Evolutionary conservation across 1,284 basidiomycete species (phyloP), one percentile per base, ranked within the genome.

Genomic region (Cutaneotrichosporon dermatis): DNA sequence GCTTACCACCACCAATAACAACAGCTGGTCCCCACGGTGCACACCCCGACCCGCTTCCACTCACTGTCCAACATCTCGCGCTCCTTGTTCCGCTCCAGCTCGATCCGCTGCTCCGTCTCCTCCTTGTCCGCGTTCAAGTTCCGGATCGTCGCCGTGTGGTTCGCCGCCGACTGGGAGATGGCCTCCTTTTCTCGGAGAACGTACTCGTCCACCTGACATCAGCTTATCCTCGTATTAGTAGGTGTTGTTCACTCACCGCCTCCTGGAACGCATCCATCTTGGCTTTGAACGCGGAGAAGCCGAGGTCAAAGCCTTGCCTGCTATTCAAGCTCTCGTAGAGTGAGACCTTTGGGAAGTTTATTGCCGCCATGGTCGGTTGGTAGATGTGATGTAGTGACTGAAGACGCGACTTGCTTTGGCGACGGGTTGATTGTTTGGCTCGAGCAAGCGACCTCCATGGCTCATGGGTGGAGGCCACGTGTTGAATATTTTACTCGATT

Each of bases 11-110:
- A 6, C 5, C 40, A 3, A 3, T 25, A 4, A 49, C 40, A 40
- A 40, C 39, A 12, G 39, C 39, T 40, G 39, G 39, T 40, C 39
- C 2, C 39, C 39, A 40, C 39, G 39, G 2, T 25, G 25, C 25
- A 25, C 25, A 25, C 25, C 25, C 25, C 25, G 25, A 25, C 25
- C 25, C 25, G 25, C 25, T 25, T 25, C n/a, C 16, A 68, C 72
- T 51, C 53, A 76, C 76, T 67, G 13, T 69, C 65, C 2, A 79
- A 66, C 74, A 79, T 75, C 25, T 71, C 66, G 13, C 68, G 69
- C 59, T 79, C 78, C 37, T 62, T 62, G 43, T 71, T 66, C 36
- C 74, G 62, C 65, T 78, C 76, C 25, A 66, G 55, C 45, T 68
- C 66, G 35, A 78, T 77, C 39, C 69, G 60, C 15, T 67, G 62